phyloP scores from a whole-genome alignment of 345 rosid genomes.

The Ricinus communis region DNA sequence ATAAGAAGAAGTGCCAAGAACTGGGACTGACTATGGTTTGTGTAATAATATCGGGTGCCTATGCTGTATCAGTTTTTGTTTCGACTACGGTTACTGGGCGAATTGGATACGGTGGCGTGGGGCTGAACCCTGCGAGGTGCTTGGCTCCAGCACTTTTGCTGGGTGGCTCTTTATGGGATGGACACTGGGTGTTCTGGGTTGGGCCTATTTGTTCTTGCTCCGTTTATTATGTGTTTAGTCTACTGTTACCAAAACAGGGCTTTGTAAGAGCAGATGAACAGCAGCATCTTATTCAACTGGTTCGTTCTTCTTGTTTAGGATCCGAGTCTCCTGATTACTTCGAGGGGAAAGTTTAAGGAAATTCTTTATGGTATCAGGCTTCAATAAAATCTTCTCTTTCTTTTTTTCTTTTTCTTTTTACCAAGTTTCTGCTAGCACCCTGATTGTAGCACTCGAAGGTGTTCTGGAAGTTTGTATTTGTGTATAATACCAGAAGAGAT shows the following conservation, averaged over 20 bases:
- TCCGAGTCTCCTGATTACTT: background rate
- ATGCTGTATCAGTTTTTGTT: conserved; percentile 30
- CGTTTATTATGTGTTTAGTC: conserved; percentile 28
- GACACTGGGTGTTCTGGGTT: conserved; percentile 54
- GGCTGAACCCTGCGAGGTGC: conserved; percentile 52
- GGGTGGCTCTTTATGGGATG: conserved; percentile 49
- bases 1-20: conserved; percentile 32
- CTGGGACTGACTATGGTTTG: conserved; percentile 34
- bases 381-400: no score
- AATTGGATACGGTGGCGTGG: conserved; percentile 40
- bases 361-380: no score
- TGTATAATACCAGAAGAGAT: no score
- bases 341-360: background rate
- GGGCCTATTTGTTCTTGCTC: conserved; percentile 41
- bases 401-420: no score
- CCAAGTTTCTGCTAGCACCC: no score
- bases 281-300: background rate
- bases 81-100: conserved; percentile 37
- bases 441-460: no score
- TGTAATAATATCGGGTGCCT: conserved; percentile 25
- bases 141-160: conserved; percentile 44
- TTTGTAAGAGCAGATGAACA: background rate
- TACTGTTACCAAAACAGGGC: conserved; percentile 24
- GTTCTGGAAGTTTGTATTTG: no score
- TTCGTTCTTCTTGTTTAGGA: background rate